Percentiles rank a stretch among this genome's conserved stretches.
Conservation (phyloP, 1,139 yeast genomes). For the Suhomyces taliae region DNA sequence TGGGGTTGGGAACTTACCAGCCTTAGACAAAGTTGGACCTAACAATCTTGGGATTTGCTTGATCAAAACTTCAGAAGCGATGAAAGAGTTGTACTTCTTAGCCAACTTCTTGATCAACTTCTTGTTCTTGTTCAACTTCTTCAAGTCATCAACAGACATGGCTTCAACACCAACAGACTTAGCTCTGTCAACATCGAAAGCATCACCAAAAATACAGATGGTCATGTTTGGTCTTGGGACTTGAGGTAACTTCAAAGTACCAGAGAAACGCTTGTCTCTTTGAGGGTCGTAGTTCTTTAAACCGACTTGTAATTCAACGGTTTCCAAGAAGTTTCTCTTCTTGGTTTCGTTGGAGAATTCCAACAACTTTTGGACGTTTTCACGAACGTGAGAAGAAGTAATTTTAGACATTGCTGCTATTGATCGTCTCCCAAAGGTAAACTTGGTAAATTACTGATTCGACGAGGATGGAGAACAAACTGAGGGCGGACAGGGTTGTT, state of each 20-base stretch:
- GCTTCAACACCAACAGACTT: conserved; percentile 99
- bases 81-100: conserved; percentile 99
- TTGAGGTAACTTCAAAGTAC: conserved; percentile 96
- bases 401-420: conserved; percentile 81
- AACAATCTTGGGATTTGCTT: conserved; percentile 99
- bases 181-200: conserved; percentile 99
- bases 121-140: conserved; percentile 99
- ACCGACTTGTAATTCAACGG: conserved; percentile 99
- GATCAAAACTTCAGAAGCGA: conserved; percentile 98
- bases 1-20: conserved; percentile 99
- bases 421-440: conserved; percentile 66
- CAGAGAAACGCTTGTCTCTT: conserved; percentile 99
- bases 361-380: conserved; percentile 90
- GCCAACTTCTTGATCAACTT: conserved; percentile 99
- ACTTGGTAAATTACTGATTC: conserved; percentile 51
- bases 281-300: conserved; percentile 99
- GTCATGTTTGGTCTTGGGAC: conserved; percentile 99
- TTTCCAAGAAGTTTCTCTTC: conserved; percentile 99
- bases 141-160: conserved; percentile 99
- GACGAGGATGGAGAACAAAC: conserved; percentile 41
- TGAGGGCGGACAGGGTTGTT: neutral
- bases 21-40: conserved; percentile 99
- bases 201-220: conserved; percentile 99
- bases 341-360: conserved; percentile 91
- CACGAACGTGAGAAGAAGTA: conserved; percentile 92